Percentiles rank a stretch among this genome's conserved stretches.
Evolutionary conservation across 2,329 filamentous ascomycete genomes (phyloP).

Genomic region (Xylaria polymorpha): DNA sequence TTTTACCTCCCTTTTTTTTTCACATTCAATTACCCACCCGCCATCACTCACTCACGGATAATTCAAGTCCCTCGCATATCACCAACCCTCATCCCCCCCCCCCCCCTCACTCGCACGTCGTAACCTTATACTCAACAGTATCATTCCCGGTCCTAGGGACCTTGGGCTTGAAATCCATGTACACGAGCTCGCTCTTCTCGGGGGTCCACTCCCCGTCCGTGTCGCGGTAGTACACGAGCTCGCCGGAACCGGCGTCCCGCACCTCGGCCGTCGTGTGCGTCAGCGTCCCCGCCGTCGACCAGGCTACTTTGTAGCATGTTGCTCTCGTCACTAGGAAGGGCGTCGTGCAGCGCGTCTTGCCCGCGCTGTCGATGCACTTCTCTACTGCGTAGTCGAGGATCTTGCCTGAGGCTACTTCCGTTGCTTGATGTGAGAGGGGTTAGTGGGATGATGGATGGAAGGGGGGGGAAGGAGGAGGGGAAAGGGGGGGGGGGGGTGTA

Average conservation of each 20-base stretch:
- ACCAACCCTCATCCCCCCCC: neutral
- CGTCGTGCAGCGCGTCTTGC: constrained; percentile 54
- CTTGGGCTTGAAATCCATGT: constrained; percentile 61
- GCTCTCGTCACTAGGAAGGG: constrained; percentile 55
- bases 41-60: neutral
- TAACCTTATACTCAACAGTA: constrained; percentile 58
- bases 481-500: constrained; percentile 24
- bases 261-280: constrained; percentile 52
- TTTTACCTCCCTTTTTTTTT: too few species aligned
- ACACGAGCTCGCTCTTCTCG: constrained; percentile 58
- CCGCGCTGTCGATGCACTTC: constrained; percentile 55
- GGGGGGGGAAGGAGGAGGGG: neutral
- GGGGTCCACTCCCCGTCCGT: constrained; percentile 59
- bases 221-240: constrained; percentile 59
- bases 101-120: constrained; percentile 46
- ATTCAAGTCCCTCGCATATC: neutral
- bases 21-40: neutral
- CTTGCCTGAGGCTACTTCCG: constrained; percentile 50
- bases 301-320: constrained; percentile 56
- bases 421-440: constrained; percentile 36
- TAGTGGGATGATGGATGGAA: neutral
- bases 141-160: constrained; percentile 57
- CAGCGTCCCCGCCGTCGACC: constrained; percentile 55
- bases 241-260: constrained; percentile 50
- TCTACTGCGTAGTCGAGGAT: constrained; percentile 57